These are phyloP conservation scores for Talaromyces islandicus DNA, from an alignment of 2,329 filamentous ascomycete genomes.

Conservation along the genomic window DNA sequence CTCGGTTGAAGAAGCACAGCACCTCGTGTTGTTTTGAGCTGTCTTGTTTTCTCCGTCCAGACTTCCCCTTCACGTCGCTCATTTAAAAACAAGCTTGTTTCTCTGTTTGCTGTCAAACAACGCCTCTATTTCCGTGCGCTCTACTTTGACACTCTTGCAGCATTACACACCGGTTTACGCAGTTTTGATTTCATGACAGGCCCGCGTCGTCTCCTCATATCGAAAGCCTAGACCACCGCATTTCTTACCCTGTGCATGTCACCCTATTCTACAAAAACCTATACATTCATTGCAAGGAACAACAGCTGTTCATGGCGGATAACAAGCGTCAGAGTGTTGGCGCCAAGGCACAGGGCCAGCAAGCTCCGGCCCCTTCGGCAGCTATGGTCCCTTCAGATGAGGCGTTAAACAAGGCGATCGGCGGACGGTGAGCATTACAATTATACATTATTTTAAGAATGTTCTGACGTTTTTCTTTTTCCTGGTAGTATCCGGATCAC, in stretches of 20 bases:
- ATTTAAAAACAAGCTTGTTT: constrained; percentile 4
- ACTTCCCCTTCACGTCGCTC: constrained; percentile 7
- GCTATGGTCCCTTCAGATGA: constrained; percentile 47
- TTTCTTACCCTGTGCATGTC: background rate
- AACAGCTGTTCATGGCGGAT: constrained; percentile 44
- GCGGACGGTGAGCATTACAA: constrained; percentile 50
- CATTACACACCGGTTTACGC: background rate
- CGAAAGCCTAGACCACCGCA: background rate
- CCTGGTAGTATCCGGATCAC: constrained; percentile 52
- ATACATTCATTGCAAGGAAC: background rate
- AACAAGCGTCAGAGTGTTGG: constrained; percentile 52
- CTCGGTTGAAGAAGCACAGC: background rate
- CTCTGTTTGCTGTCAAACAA: background rate
- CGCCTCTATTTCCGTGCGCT: background rate
- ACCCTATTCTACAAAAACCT: background rate
- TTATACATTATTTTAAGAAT: background rate
- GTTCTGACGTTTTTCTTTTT: background rate
- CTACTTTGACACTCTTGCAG: background rate
- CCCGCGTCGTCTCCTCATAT: background rate
- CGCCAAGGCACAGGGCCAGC: constrained; percentile 44
- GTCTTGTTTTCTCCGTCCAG: background rate
- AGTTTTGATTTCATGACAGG: background rate
- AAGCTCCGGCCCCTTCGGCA: constrained; percentile 30
- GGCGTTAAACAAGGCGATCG: constrained; percentile 54
- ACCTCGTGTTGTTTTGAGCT: constrained; percentile 1